A percentile compares a stretch with the other conserved stretches of the same genome.
These are phyloP conservation scores for Verbena officinalis DNA, from an alignment of 257 asterid genomes.

Conservation along the genomic window DNA sequence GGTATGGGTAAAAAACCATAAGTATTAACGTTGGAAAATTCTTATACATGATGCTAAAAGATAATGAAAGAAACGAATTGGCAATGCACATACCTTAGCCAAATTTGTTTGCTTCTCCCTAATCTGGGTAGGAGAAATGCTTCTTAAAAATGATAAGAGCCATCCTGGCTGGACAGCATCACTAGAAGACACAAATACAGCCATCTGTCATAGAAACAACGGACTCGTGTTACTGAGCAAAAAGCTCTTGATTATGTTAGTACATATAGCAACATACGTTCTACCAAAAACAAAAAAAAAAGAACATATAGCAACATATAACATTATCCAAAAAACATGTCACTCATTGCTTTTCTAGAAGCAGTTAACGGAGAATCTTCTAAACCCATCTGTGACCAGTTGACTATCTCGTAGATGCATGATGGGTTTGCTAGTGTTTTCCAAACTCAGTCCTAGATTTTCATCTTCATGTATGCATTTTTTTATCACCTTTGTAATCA, in stretches of 20 bases:
- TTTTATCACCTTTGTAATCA: constrained; percentile 13
- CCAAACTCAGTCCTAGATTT: constrained; percentile 16
- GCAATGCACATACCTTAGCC: constrained; percentile 67
- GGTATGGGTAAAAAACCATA: not conserved
- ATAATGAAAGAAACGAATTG: constrained; percentile 15
- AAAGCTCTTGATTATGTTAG: not conserved
- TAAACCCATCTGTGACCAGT: not conserved
- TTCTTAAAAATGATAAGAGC: constrained; percentile 71
- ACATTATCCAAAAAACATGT: not conserved
- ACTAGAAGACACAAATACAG: constrained; percentile 76
- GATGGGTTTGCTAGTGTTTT: constrained; percentile 1
- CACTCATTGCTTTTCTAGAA: constrained; percentile 15
- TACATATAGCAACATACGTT: not conserved
- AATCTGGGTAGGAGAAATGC: constrained; percentile 62
- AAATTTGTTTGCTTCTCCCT: constrained; percentile 64
- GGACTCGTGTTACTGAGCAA: constrained; percentile 30
- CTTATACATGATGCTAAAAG: constrained; percentile 18
- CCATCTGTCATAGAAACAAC: constrained; percentile 64
- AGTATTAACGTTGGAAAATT: not conserved
- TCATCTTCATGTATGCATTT: not conserved
- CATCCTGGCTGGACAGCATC: constrained; percentile 83
- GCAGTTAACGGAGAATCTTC: constrained; percentile 13
- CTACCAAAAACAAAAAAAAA: too few species aligned
- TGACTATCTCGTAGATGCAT: constrained; percentile 22
- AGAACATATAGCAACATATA: too few species aligned